Evolutionary conservation across 345 rosid species (phyloP), one percentile per base, ranked within the genome.

Genomic region (Rhizophora mangle): DNA sequence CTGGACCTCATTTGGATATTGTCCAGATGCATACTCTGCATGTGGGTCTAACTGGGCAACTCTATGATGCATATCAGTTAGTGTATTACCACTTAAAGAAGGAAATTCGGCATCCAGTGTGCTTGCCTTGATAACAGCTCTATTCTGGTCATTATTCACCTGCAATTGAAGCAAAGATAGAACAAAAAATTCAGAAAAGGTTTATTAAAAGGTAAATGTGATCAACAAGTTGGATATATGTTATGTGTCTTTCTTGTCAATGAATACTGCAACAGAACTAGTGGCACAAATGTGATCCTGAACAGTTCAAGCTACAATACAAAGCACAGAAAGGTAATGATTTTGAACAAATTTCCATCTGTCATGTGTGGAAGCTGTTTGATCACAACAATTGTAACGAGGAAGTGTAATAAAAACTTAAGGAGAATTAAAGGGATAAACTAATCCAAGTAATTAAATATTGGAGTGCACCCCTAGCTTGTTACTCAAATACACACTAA

Each of bases 21-120:
- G 69, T 72, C 37, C 77, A 61, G 79, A 68, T 67, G 79, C 87
- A 60, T 74, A 76, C 72, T 65, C 84, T 31, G 34, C 34, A 6
- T 63, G 53, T 46, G 81, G 10, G 68, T 62, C 71, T 15, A 31
- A 51, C 68, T 7, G 75, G 68, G 64, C 68, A 74, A 62, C 73
- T 62, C 69, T 63, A 60, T 76, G 43, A 36, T 67, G 51, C 54
- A 60, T 70, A 72, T 59, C 76, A 58, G 39, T 67, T 32, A 73
- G 71, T 32, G 60, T 69, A 21, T 63, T 59, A 47, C 47, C 43
- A 58, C 63, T 65, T 31, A 57, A 62, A 60, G 37, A 66, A 76
- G 78, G 62, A 19, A 68, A 59, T 56, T 74, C 81, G 56, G 53
- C 62, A 34, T 72, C 65, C 21, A 57, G 60, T 63, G 56, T 56